These are phyloP conservation scores for Cardamine resedifolia DNA, from an alignment of 345 rosid genomes.

Conservation along the genomic window DNA sequence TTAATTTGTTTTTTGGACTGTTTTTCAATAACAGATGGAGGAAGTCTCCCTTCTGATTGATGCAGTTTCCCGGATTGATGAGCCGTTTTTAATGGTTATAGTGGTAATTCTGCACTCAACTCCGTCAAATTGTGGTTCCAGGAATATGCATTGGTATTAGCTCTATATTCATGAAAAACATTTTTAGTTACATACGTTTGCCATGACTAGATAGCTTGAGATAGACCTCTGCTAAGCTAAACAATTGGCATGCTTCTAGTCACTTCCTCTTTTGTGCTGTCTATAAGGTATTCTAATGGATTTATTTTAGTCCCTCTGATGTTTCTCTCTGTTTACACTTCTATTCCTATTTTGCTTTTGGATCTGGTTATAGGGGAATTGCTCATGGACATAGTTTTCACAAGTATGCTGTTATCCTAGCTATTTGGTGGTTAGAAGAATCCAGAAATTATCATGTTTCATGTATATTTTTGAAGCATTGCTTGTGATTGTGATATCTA, in stretches of 20 bases:
- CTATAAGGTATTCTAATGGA: background rate
- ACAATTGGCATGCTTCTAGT: constrained; percentile 13
- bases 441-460: background rate
- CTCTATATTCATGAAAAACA: constrained; percentile 65
- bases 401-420: constrained; percentile 2
- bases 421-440: constrained; percentile 4
- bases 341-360: background rate
- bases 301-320: background rate
- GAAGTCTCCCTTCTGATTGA: constrained; percentile 90
- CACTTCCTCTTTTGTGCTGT: constrained; percentile 10
- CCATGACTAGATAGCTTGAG: constrained; percentile 30
- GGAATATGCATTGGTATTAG: constrained; percentile 91
- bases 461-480: background rate
- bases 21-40: constrained; percentile 69
- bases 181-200: constrained; percentile 38
- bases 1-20: constrained; percentile 40
- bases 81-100: constrained; percentile 95
- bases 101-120: constrained; percentile 99
- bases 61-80: constrained; percentile 86
- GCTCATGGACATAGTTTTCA: background rate
- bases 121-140: constrained; percentile 96
- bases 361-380: background rate
- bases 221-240: constrained; percentile 16
- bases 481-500: background rate
- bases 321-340: background rate